phyloP scores from a whole-genome alignment of 495 filamentous ascomycete genomes.

The Friedmanniomyces endolithicus region DNA sequence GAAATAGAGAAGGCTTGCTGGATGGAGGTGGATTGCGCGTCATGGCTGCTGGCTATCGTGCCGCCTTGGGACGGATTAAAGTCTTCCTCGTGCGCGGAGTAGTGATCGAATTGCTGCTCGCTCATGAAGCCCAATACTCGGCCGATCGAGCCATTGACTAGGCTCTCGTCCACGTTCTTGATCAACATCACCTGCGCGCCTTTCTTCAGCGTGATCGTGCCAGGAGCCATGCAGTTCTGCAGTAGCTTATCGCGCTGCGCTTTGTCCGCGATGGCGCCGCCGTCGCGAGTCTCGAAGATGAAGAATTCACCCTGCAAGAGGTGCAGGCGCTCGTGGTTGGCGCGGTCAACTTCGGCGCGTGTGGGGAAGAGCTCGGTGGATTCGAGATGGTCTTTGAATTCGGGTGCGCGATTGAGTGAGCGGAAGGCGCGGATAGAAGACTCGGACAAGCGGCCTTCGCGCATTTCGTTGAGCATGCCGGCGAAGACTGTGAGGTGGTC shows the following conservation, averaged over 20 bases:
- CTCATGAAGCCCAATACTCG: slow-evolving; percentile 78
- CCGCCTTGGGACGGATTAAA: slow-evolving; percentile 20
- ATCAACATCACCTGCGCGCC: slow-evolving; percentile 98
- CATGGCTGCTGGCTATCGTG: slow-evolving; percentile 31
- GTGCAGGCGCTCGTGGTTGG: slow-evolving; percentile 63
- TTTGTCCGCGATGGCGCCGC: slow-evolving; percentile 58
- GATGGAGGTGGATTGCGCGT: slow-evolving; percentile 14
- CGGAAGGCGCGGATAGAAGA: slow-evolving; percentile 60
- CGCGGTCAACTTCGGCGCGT: slow-evolving; percentile 73
- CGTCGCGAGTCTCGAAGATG: slow-evolving; percentile 59
- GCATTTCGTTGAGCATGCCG: slow-evolving; percentile 93
- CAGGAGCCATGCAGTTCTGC: slow-evolving; percentile 83
- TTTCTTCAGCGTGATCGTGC: slow-evolving; percentile 64
- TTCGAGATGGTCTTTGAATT: slow-evolving; percentile 63
- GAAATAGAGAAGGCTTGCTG: slow-evolving; percentile 22
- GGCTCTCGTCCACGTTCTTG: slow-evolving; percentile 89
- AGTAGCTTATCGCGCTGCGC: slow-evolving; percentile 63
- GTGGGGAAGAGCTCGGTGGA: slow-evolving; percentile 95
- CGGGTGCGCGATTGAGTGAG: slow-evolving; percentile 53
- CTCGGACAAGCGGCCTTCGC: slow-evolving; percentile 63
- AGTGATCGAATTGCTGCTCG: slow-evolving; percentile 59
- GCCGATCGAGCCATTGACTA: slow-evolving; percentile 90
- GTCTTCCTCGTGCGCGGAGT: slow-evolving; percentile 43
- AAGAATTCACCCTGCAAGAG: slow-evolving; percentile 54
- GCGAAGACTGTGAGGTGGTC: slow-evolving; percentile 52